These are phyloP conservation scores for Solanum hybrid DNA, from an alignment of 305 asterid genomes.

Conservation along the genomic window DNA sequence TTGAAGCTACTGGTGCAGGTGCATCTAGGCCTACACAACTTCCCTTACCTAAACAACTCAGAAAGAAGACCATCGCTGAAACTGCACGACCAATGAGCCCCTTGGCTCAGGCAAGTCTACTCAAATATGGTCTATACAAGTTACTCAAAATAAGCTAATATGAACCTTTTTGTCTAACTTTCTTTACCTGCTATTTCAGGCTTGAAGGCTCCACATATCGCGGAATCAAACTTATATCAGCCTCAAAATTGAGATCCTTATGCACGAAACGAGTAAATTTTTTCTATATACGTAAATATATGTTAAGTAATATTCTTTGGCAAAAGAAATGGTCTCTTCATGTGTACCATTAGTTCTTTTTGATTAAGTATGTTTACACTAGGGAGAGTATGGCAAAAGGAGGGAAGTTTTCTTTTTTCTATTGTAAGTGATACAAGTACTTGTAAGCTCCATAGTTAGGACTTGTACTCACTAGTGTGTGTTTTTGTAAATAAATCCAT, in stretches of 20 bases:
- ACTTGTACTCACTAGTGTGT: not conserved
- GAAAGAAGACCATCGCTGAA: constrained; percentile 14
- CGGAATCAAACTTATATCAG: not conserved
- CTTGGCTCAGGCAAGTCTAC: not conserved
- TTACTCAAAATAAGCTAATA: not conserved
- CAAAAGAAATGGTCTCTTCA: not conserved
- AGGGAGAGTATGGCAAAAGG: not conserved
- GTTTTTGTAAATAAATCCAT: not conserved
- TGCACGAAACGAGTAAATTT: not conserved
- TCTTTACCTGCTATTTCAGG: not conserved
- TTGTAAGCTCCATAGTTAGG: not conserved
- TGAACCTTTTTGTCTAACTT: not conserved
- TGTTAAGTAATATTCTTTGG: not conserved
- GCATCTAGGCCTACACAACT: constrained; percentile 14
- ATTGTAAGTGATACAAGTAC: not conserved
- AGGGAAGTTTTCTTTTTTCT: not conserved
- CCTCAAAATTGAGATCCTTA: not conserved
- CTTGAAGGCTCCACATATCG: not conserved
- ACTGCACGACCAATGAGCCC: constrained; percentile 14
- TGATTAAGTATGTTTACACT: not conserved
- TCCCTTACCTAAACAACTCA: constrained; percentile 4
- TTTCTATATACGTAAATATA: not conserved
- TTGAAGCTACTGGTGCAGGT: constrained; percentile 3
- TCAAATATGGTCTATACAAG: not conserved
- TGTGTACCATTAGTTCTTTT: not conserved